Percentiles rank a stretch among this genome's conserved stretches.
phyloP scores from a whole-genome alignment of 2,329 filamentous ascomycete genomes.

The Periglandula ipomoeae region DNA sequence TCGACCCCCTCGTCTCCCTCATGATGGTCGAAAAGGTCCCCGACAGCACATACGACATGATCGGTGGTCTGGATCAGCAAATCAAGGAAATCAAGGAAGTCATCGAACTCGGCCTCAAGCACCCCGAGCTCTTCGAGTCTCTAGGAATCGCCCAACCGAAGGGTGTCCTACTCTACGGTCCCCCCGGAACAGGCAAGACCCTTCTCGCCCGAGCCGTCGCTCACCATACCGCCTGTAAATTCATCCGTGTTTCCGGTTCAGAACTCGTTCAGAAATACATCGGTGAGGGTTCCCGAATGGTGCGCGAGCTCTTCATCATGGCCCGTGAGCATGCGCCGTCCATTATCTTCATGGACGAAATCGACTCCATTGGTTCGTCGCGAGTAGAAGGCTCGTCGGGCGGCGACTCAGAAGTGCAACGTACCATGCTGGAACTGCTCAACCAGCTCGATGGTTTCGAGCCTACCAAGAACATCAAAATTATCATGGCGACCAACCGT shows the following conservation, averaged over 20 bases:
- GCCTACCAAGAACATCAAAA: slow-evolving; percentile 99
- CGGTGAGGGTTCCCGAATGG: slow-evolving; percentile 95
- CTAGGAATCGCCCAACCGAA: slow-evolving; percentile 97
- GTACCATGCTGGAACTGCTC: slow-evolving; percentile 95
- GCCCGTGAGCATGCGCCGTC: slow-evolving; percentile 94
- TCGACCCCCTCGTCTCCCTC: slow-evolving; percentile 94
- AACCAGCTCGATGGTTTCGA: slow-evolving; percentile 99
- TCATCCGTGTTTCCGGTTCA: slow-evolving; percentile 92
- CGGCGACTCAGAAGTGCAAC: slow-evolving; percentile 94
- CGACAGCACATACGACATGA: slow-evolving; percentile 99
- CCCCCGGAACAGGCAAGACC: slow-evolving; percentile 95
- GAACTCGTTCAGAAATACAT: slow-evolving; percentile 99
- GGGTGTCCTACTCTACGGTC: slow-evolving; percentile 91
- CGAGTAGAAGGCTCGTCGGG: slow-evolving; percentile 92
- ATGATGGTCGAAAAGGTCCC: slow-evolving; percentile 99
- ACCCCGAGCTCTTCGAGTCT: slow-evolving; percentile 98
- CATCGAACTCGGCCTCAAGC: slow-evolving; percentile 95
- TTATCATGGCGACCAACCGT: slow-evolving; percentile 99
- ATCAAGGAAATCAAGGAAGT: slow-evolving; percentile 99
- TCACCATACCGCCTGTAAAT: slow-evolving; percentile 98
- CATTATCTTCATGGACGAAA: slow-evolving; percentile 99
- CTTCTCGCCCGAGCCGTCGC: slow-evolving; percentile 89
- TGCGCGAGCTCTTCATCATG: slow-evolving; percentile 98
- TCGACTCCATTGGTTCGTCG: slow-evolving; percentile 96
- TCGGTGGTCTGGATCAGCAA: slow-evolving; percentile 95